phyloP scores from a whole-genome alignment of 2,329 filamentous ascomycete genomes.

The Nemania sp. region DNA sequence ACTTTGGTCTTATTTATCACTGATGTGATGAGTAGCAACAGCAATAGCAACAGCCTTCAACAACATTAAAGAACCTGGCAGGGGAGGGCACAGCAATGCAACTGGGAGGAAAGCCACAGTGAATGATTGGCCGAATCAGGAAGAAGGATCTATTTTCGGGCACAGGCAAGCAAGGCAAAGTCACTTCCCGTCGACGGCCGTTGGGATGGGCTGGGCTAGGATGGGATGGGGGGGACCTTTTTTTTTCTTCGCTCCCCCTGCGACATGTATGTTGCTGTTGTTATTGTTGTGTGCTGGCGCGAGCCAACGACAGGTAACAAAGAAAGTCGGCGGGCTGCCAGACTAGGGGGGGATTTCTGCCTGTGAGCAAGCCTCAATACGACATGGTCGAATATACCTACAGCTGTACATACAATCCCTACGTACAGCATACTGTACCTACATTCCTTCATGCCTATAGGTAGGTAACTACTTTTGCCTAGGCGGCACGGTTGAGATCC shows the following conservation, averaged over 20 bases:
- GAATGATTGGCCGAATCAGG: constrained; percentile 21
- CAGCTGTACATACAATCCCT: too few species aligned
- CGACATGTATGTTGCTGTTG: neutral
- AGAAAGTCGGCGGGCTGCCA: neutral
- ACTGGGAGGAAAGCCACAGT: neutral
- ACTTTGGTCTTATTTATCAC: constrained; percentile 34
- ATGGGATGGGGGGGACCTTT: too few species aligned
- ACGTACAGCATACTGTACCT: too few species aligned
- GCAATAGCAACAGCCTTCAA: neutral
- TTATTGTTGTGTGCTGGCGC: constrained; percentile 2
- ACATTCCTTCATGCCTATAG: too few species aligned
- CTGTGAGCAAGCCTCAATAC: constrained; percentile 7
- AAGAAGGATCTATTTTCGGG: constrained; percentile 32
- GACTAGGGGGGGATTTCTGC: neutral
- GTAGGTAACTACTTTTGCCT: too few species aligned
- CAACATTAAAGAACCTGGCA: neutral
- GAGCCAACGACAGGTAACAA: constrained; percentile 1
- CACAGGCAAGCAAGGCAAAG: too few species aligned
- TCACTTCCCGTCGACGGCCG: too few species aligned
- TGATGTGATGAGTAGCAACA: too few species aligned
- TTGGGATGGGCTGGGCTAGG: too few species aligned
- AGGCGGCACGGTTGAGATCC: too few species aligned
- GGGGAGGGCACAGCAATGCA: constrained; percentile 8
- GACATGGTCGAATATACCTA: too few species aligned
- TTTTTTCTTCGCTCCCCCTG: neutral